Percentiles rank a stretch among this genome's conserved stretches.
These are phyloP conservation scores for Brasenia schreberi DNA, from an alignment of 164 flowering plant genomes.

Conservation along the genomic window DNA sequence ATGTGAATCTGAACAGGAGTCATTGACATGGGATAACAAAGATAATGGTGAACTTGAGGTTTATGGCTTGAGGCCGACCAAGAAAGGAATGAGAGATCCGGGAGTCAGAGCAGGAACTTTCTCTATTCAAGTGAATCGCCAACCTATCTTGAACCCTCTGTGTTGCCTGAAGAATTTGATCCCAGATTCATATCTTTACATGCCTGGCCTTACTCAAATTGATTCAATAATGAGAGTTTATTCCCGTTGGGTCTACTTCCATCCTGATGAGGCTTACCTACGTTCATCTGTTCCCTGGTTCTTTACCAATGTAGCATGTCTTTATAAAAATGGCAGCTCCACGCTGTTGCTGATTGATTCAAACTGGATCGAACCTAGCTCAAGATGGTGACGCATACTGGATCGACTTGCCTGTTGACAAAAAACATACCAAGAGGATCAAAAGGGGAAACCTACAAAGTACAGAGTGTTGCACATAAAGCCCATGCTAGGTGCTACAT, in stretches of 20 bases:
- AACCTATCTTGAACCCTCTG: constrained; percentile 8
- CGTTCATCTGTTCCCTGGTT: constrained; percentile 75
- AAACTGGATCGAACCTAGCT: constrained; percentile 62
- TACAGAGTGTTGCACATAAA: constrained; percentile 46
- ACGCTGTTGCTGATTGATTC: constrained; percentile 37
- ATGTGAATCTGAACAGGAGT: constrained; percentile 23
- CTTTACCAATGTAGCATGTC: constrained; percentile 55
- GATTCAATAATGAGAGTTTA: constrained; percentile 36
- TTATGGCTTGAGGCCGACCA: constrained; percentile 28
- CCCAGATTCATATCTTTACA: constrained; percentile 14
- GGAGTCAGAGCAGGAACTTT: constrained; percentile 58
- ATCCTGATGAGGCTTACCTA: constrained; percentile 60
- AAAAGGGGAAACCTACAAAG: constrained; percentile 47
- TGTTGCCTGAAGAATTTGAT: constrained; percentile 43
- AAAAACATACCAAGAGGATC: constrained; percentile 26
- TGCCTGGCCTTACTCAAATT: constrained; percentile 55
- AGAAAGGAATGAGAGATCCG: constrained; percentile 29
- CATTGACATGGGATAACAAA: constrained; percentile 30
- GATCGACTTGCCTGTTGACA: constrained; percentile 64
- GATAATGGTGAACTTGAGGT: constrained; percentile 21
- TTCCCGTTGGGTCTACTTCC: constrained; percentile 59
- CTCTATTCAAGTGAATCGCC: constrained; percentile 15
- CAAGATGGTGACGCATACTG: constrained; percentile 69
- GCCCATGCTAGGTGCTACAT: constrained; percentile 61
- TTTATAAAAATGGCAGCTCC: constrained; percentile 36